A percentile compares a stretch with the other conserved stretches of the same genome.
These are phyloP conservation scores for Sporothrix schenckii DNA, from an alignment of 2,329 filamentous ascomycete species.

Conservation along the genomic window DNA sequence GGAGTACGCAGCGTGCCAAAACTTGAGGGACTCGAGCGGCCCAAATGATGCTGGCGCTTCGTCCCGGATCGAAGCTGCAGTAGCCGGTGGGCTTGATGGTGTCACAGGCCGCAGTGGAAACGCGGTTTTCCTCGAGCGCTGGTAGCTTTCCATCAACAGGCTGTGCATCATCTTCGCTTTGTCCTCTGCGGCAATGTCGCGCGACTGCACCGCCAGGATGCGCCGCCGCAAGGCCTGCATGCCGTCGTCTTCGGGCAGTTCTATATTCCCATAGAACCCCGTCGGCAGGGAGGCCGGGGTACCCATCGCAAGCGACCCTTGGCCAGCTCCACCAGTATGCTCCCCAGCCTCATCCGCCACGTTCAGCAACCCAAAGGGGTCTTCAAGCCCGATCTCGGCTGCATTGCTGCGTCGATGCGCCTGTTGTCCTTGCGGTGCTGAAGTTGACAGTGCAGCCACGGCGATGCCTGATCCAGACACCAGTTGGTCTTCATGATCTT, in stretches of 20 bases:
- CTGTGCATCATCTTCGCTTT: constrained; percentile 74
- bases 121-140: constrained; percentile 45
- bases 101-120: constrained; percentile 39
- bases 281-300: constrained; percentile 23
- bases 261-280: constrained; percentile 40
- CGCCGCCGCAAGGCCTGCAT: constrained; percentile 68
- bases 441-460: neutral
- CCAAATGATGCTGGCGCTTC: constrained; percentile 50
- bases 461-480: neutral
- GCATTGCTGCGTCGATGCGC: constrained; percentile 5
- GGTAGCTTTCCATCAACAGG: constrained; percentile 70
- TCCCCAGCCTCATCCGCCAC: neutral
- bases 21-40: constrained; percentile 58
- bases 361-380: neutral
- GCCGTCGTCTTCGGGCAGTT: constrained; percentile 75
- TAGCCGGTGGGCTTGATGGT: constrained; percentile 34
- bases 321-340: neutral
- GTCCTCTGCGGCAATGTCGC: constrained; percentile 59
- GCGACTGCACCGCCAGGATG: constrained; percentile 69
- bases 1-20: constrained; percentile 55
- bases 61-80: constrained; percentile 34
- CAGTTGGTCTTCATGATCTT: neutral
- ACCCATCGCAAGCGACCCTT: neutral
- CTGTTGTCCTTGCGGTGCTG: neutral
- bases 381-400: neutral